Evolutionary conservation across 2,329 filamentous ascomycete species (phyloP), one percentile per base, ranked within the genome.

Genomic region (Cadophora sp.): DNA sequence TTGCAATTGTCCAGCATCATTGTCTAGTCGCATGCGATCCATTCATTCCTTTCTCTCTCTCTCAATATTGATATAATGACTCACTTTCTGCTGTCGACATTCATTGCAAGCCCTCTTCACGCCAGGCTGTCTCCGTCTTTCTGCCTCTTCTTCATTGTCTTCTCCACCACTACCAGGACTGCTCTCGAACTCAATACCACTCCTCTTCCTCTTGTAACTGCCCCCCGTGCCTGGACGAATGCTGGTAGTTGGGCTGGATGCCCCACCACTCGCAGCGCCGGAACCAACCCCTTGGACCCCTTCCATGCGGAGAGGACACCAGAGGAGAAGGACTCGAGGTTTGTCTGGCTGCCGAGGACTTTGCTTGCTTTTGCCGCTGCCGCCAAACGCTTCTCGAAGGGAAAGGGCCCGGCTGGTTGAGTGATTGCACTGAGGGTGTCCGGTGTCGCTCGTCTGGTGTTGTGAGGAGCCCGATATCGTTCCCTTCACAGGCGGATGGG

Each of bases 31-130:
- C 59, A 65, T 65, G 50, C 43, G 59, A 58, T 56, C 53, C 14
- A 16, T 58, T 43, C 16, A 63, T 48, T 59, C 22, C 14, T 59
- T 45, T 65, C 63, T 56, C 59, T 59, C 60, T 9, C 24, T 39
- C 36, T 39, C 36, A 39, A 9, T 11, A 39, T 39, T 39, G 58
- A 27, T 33, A 41, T 62, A 48, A 36, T 76, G 77, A 83, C 82
- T 85, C 81, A 93, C 91, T 84, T 95, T 95, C 80, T 95, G 92
- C 80, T 95, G 92, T 69, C 91, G 86, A 77, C 91, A 95, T 79
- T 95, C 91, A 76, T 94, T 94, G 80, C 92, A 95, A 6, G 92
- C 92, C 74, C 92, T 85, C 81, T 95, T 93, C 59, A 91, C 89
- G 64, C 88, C 88, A 30, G 89, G 88, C 72, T 89, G 87, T 68